These are phyloP conservation scores for Solidago caesia DNA, from an alignment of 129 eudicot genomes.

Conservation along the genomic window DNA sequence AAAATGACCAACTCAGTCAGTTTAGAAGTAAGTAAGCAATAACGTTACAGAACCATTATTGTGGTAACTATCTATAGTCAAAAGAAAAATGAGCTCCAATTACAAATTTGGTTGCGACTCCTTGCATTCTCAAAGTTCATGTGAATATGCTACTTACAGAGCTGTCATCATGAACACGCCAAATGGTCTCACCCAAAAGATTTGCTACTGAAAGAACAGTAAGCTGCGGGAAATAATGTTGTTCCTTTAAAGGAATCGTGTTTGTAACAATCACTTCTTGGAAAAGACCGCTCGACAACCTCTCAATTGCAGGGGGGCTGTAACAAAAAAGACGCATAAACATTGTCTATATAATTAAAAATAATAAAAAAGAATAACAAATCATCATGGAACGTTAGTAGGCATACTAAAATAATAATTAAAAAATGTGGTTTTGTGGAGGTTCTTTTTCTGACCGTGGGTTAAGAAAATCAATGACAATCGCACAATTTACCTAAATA, in stretches of 20 bases:
- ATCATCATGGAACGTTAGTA: not conserved
- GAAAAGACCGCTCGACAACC: conserved; percentile 80
- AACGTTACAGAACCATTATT: conserved; percentile 19
- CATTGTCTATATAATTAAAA: no score
- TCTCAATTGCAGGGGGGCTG: conserved; percentile 92
- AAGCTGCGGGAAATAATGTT: conserved; percentile 77
- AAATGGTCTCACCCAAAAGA: conserved; percentile 86
- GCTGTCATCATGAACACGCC: conserved; percentile 89
- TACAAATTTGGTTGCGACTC: not conserved
- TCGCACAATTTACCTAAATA: conserved; percentile 53
- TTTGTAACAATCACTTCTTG: conserved; percentile 85
- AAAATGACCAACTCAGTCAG: conserved; percentile 15
- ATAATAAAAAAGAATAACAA: not conserved
- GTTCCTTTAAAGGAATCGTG: conserved; percentile 60
- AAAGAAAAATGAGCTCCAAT: not conserved
- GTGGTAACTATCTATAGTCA: conserved; percentile 4
- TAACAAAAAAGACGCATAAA: not conserved
- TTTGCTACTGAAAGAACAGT: conserved; percentile 87
- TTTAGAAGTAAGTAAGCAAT: conserved; percentile 19
- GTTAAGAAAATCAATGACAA: not conserved
- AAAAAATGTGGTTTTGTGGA: not conserved
- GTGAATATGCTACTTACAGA: conserved; percentile 83
- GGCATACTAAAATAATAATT: not conserved
- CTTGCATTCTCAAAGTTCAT: conserved; percentile 32
- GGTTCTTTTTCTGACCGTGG: not conserved